Evolutionary conservation across 805 yeast genomes (phyloP).

Genomic region (Candida maris): DNA sequence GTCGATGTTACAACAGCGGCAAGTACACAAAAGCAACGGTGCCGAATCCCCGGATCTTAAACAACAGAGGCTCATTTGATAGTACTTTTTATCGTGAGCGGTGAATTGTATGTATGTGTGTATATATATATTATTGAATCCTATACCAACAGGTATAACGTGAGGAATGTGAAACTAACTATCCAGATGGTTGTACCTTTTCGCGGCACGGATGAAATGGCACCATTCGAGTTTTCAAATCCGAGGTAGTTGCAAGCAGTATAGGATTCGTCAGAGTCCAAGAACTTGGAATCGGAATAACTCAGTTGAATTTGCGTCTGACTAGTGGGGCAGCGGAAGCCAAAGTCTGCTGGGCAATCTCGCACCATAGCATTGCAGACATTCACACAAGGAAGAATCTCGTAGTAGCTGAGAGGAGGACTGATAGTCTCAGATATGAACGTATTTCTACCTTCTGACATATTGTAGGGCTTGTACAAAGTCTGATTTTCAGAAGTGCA

Average conservation of each 20-base stretch:
- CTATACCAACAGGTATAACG: not conserved
- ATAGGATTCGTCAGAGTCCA: slow-evolving; percentile 31
- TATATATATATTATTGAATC: no score
- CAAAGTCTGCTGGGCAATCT: slow-evolving; percentile 77
- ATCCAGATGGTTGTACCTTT: not conserved
- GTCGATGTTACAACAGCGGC: no score
- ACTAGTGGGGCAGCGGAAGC: slow-evolving; percentile 66
- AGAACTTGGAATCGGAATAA: slow-evolving; percentile 34
- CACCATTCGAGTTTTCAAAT: slow-evolving; percentile 2
- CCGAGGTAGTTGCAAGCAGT: slow-evolving; percentile 36
- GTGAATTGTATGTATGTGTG: no score
- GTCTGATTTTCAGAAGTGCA: slow-evolving; percentile 55
- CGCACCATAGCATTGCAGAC: slow-evolving; percentile 75
- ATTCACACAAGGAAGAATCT: slow-evolving; percentile 81
- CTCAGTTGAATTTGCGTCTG: slow-evolving; percentile 36
- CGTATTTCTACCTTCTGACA: slow-evolving; percentile 54
- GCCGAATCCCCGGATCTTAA: no score
- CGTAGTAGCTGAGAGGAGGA: slow-evolving; percentile 61
- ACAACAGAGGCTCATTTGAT: no score
- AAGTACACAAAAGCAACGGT: not conserved
- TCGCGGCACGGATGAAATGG: slow-evolving; percentile 1
- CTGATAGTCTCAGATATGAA: slow-evolving; percentile 51
- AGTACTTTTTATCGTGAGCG: no score
- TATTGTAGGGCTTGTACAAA: slow-evolving; percentile 44
- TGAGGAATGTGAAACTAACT: not conserved